A percentile compares a stretch with the other conserved stretches of the same genome.
Conservation (phyloP, 495 filamentous ascomycete genomes). For the Penicillium egyptiacum region DNA sequence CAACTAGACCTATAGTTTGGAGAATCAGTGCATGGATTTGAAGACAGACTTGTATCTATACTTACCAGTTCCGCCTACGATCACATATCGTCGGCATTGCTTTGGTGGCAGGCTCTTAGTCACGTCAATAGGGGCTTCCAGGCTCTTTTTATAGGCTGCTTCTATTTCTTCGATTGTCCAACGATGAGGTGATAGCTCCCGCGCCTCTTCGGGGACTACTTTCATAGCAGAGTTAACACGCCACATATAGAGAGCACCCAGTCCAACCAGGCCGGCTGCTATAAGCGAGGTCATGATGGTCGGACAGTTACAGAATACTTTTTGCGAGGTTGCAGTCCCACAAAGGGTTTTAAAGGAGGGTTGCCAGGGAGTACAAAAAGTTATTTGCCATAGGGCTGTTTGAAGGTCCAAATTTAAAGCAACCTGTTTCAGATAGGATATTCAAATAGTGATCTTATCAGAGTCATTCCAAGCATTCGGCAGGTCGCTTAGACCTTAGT, state of each 20-base stretch:
- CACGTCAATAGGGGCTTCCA: slow-evolving; percentile 49
- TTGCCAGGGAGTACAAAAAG: neutral
- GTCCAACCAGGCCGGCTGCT: slow-evolving; percentile 16
- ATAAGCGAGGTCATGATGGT: slow-evolving; percentile 14
- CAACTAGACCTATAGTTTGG: slow-evolving; percentile 50
- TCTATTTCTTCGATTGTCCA: slow-evolving; percentile 53
- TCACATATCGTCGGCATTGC: slow-evolving; percentile 54
- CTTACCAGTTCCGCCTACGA: slow-evolving; percentile 59
- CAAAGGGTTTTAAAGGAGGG: neutral
- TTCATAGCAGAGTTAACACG: slow-evolving; percentile 54
- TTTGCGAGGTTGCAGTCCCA: neutral
- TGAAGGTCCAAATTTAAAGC: neutral
- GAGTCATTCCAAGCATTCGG: neutral
- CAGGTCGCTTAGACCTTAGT: slow-evolving; percentile 12
- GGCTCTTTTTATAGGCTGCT: slow-evolving; percentile 46
- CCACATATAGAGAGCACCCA: slow-evolving; percentile 47
- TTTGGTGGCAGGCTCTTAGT: slow-evolving; percentile 50
- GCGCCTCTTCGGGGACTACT: slow-evolving; percentile 46
- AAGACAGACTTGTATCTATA: slow-evolving; percentile 10
- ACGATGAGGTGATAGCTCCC: slow-evolving; percentile 43
- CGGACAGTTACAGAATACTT: neutral
- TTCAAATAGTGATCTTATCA: neutral
- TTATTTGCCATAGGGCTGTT: neutral
- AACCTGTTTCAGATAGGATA: neutral
- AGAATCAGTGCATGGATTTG: slow-evolving; percentile 1